These are phyloP conservation scores for Prosopis cineraria DNA, from an alignment of 306 rosid species.

Conservation along the genomic window DNA sequence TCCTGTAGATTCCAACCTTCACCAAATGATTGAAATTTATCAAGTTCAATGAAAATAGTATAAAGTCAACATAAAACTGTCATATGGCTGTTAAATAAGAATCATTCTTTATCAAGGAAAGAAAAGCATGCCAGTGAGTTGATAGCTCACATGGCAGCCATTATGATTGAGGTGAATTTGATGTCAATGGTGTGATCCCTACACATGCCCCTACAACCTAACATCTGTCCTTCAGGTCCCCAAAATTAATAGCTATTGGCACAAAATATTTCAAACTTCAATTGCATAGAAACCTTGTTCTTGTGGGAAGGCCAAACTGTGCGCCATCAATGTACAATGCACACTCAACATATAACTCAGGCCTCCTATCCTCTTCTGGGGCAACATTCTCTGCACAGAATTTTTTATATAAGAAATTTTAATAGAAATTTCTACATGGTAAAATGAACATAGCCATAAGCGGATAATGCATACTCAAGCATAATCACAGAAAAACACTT, in stretches of 20 bases:
- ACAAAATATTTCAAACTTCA: not conserved
- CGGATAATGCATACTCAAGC: not conserved
- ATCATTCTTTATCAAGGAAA: not conserved
- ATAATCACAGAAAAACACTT: slow-evolving; percentile 19
- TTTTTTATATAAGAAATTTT: not conserved
- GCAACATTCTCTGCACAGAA: slow-evolving; percentile 56
- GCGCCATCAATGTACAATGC: slow-evolving; percentile 88
- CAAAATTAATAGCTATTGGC: not conserved
- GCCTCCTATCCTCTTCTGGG: slow-evolving; percentile 60
- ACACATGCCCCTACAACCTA: not conserved
- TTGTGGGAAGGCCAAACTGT: slow-evolving; percentile 86
- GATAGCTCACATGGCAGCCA: not conserved
- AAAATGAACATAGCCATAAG: not conserved
- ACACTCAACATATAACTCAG: slow-evolving; percentile 88
- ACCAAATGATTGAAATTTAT: slow-evolving; percentile 33
- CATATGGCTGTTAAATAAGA: not conserved
- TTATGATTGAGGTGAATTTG: not conserved
- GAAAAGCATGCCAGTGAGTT: not conserved
- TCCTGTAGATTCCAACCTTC: slow-evolving; percentile 85
- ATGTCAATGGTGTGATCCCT: not conserved
- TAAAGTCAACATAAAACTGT: not conserved
- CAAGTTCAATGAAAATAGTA: slow-evolving; percentile 2
- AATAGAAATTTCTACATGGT: slow-evolving; percentile 37
- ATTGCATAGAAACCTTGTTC: slow-evolving; percentile 68
- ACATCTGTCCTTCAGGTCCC: not conserved